phyloP scores from a whole-genome alignment of 441 rosid species.

The Cnidoscolus chayamansa region DNA sequence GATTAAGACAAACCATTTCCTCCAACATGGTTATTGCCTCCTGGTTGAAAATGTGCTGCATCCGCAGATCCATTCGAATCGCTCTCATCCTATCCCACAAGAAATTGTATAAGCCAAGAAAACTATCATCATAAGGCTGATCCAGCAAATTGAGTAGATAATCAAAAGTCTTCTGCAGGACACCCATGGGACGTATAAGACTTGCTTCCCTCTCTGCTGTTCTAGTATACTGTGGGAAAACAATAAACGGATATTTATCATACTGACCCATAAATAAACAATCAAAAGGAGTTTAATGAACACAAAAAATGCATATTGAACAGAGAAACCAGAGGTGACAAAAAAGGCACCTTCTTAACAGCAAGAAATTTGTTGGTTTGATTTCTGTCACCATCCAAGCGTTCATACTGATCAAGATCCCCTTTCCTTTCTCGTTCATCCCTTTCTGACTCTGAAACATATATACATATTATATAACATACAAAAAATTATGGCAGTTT shows the following conservation, averaged over 20 bases:
- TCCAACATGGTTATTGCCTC: conserved; percentile 87
- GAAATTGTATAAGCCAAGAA: conserved; percentile 88
- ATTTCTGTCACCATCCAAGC: conserved; percentile 90
- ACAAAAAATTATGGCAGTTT: conserved; percentile 18
- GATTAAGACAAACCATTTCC: conserved; percentile 72
- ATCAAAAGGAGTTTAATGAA: conserved; percentile 17
- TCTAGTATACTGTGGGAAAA: conserved; percentile 65
- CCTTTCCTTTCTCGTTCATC: conserved; percentile 96
- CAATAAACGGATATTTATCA: conserved; percentile 27
- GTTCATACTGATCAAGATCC: conserved; percentile 93
- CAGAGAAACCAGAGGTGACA: neutral
- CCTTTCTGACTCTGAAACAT: conserved; percentile 75
- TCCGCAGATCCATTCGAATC: conserved; percentile 89
- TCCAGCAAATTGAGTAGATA: conserved; percentile 80
- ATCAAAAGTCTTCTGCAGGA: conserved; percentile 74
- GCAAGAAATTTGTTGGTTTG: conserved; percentile 82
- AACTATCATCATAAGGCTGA: conserved; percentile 71
- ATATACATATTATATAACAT: conserved; percentile 24
- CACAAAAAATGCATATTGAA: neutral
- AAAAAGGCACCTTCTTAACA: conserved; percentile 66
- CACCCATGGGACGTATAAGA: conserved; percentile 88
- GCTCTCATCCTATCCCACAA: conserved; percentile 99
- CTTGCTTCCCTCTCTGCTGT: conserved; percentile 92
- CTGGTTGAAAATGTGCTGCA: conserved; percentile 88
- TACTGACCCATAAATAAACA: conserved; percentile 4